These are phyloP conservation scores for Boletus tylopilopsis DNA, from an alignment of 768 basidiomycete species.

Conservation along the genomic window DNA sequence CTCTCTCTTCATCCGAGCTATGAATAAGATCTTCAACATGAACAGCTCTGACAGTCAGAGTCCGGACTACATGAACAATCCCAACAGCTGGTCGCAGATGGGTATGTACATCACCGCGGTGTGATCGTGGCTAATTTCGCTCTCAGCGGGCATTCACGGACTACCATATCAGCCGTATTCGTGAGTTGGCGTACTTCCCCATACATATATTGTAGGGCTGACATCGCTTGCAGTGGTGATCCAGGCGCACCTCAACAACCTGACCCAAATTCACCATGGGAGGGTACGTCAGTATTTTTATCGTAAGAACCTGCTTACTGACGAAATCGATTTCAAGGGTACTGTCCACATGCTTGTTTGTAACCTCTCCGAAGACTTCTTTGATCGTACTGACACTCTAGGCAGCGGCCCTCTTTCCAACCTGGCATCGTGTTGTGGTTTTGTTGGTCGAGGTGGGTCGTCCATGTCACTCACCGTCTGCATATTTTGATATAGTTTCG, in stretches of 20 bases:
- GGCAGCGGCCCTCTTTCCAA: constrained; percentile 20
- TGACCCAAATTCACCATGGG: constrained; percentile 4
- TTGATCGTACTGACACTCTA: background rate
- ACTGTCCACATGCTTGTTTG: constrained; percentile 20
- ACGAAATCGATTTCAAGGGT: constrained; percentile 9
- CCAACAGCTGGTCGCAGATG: constrained; percentile 22
- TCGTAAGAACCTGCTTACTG: background rate
- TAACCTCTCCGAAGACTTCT: background rate
- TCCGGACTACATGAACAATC: constrained; percentile 10
- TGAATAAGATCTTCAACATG: constrained; percentile 7
- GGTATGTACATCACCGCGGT: background rate
- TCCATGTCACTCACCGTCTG: background rate
- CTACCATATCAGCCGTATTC: constrained; percentile 13
- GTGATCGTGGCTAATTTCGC: background rate
- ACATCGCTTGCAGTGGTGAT: constrained; percentile 12
- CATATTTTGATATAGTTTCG: too few relatives aligned
- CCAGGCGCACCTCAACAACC: constrained; percentile 7
- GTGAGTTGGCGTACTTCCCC: background rate
- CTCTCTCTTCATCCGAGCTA: constrained; percentile 17
- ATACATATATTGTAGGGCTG: too few relatives aligned
- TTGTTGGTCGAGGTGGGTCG: constrained; percentile 12
- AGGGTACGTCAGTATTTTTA: background rate
- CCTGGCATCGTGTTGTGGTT: constrained; percentile 18
- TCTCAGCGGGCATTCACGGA: constrained; percentile 15
- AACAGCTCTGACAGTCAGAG: background rate